Conservation (phyloP, 176 grass and related monocot species). For the Raddia guianensis region DNA sequence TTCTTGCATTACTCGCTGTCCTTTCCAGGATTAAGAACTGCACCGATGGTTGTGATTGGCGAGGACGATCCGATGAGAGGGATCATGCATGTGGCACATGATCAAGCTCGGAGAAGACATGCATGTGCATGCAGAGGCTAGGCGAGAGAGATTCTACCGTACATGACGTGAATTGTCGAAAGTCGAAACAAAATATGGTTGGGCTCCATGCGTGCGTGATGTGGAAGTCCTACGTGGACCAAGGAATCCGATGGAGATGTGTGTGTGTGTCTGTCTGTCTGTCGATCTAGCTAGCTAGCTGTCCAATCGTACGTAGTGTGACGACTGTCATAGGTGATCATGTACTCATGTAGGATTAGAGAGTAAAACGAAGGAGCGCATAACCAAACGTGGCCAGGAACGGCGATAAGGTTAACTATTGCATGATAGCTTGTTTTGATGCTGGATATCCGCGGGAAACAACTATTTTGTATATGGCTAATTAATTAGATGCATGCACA, state of each 20-base stretch:
- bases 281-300: too few species aligned
- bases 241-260: constrained; percentile 39
- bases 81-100: constrained; percentile 28
- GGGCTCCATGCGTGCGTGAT: constrained; percentile 27
- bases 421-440: not conserved
- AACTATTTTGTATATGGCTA: too few species aligned
- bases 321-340: not conserved
- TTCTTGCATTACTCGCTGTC: constrained; percentile 19
- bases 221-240: not conserved
- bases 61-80: not conserved
- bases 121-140: not conserved
- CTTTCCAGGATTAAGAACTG: constrained; percentile 30
- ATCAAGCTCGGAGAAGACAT: not conserved
- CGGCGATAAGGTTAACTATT: not conserved
- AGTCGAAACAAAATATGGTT: constrained; percentile 5
- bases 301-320: not conserved
- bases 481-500: too few species aligned
- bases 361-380: not conserved
- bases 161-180: too few species aligned
- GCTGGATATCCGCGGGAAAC: too few species aligned
- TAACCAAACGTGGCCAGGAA: constrained; percentile 26
- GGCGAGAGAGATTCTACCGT: not conserved
- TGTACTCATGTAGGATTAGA: not conserved
- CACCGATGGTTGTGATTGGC: not conserved
- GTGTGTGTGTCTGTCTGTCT: too few species aligned